Percentiles rank a stretch among this genome's conserved stretches.
phyloP scores from a whole-genome alignment of 1,139 yeast species.

The Saccharomyces hybrid region DNA sequence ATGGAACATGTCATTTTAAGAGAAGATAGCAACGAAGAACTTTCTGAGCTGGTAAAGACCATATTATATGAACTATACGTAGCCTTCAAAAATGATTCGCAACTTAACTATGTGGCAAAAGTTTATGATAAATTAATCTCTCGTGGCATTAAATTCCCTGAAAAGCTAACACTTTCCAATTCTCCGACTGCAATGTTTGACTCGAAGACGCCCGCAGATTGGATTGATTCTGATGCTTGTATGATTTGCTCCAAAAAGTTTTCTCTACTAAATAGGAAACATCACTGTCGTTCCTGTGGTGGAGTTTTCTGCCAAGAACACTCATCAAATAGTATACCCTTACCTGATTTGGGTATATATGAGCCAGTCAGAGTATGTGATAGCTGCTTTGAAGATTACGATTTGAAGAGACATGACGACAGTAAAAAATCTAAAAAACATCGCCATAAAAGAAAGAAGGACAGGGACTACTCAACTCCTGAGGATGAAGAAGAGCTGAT shows the following conservation, averaged over 20 bases:
- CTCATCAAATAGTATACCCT: conserved; percentile 58
- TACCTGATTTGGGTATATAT: conserved; percentile 79
- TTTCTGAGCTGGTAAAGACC: conserved; percentile 52
- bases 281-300: conserved; percentile 96
- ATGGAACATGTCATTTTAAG: conserved; percentile 38
- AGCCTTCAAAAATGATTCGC: conserved; percentile 63
- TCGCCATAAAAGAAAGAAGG: conserved; percentile 17
- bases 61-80: conserved; percentile 71
- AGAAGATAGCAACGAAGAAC: conserved; percentile 39
- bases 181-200: conserved; percentile 47
- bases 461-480: conserved; percentile 4
- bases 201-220: conserved; percentile 91
- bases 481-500: conserved; percentile 68
- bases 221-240: conserved; percentile 94
- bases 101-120: conserved; percentile 56
- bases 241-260: conserved; percentile 86
- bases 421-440: conserved; percentile 27
- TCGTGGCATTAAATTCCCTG: conserved; percentile 67
- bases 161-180: conserved; percentile 33
- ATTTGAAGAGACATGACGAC: conserved; percentile 29
- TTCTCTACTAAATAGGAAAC: conserved; percentile 79
- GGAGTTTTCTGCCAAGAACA: conserved; percentile 86
- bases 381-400: conserved; percentile 62
- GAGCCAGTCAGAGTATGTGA: conserved; percentile 93
- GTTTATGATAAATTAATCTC: conserved; percentile 51